These are phyloP conservation scores for Stipa capillata DNA, from an alignment of 176 grass and related monocot species.

Conservation along the genomic window DNA sequence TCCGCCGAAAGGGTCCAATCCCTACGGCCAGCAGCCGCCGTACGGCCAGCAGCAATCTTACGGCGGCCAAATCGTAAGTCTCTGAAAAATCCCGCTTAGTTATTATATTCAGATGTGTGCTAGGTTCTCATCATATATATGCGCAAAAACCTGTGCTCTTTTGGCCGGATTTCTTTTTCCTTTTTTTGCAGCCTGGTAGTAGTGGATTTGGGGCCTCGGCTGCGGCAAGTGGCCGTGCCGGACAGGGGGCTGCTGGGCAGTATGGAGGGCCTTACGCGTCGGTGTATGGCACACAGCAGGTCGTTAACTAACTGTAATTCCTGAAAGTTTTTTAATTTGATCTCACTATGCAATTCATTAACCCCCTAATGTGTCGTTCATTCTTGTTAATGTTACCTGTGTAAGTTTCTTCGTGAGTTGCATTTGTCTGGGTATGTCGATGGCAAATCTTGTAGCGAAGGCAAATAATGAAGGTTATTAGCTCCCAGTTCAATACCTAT, in stretches of 20 bases:
- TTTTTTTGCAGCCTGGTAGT: constrained; percentile 47
- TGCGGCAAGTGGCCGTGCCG: constrained; percentile 21
- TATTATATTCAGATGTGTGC: neutral
- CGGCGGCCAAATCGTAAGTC: constrained; percentile 50
- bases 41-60: constrained; percentile 63
- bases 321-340: neutral
- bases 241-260: constrained; percentile 36
- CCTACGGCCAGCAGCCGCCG: constrained; percentile 53
- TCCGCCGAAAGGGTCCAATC: constrained; percentile 60
- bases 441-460: neutral
- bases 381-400: neutral
- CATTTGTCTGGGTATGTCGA: neutral
- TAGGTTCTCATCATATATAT: neutral
- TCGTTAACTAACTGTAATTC: constrained; percentile 5
- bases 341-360: neutral
- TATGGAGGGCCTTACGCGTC: constrained; percentile 66
- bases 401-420: neutral
- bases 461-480: neutral
- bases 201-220: constrained; percentile 41
- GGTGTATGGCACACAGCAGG: constrained; percentile 63
- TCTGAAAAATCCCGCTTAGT: neutral
- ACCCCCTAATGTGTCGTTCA: neutral
- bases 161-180: neutral
- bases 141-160: neutral
- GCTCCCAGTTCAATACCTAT: neutral